A percentile compares a stretch with the other conserved stretches of the same genome.
These are phyloP conservation scores for Zymoseptoria brevis DNA, from an alignment of 2,329 filamentous ascomycete genomes.

Conservation along the genomic window DNA sequence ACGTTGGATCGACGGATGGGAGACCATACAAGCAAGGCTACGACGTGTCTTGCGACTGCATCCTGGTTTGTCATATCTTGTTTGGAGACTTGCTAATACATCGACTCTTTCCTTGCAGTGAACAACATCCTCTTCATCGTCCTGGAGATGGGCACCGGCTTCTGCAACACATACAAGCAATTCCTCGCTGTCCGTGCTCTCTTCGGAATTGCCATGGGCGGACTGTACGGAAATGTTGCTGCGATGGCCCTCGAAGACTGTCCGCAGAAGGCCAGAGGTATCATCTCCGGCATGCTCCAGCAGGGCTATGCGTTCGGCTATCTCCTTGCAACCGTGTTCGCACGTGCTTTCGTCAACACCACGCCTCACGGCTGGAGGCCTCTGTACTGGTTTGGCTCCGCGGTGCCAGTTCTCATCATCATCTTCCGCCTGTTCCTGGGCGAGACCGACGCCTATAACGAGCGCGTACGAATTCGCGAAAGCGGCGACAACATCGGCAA, in stretches of 20 bases:
- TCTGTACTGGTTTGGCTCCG: slow-evolving; percentile 81
- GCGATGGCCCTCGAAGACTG: slow-evolving; percentile 57
- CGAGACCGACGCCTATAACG: slow-evolving; percentile 66
- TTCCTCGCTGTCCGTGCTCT: slow-evolving; percentile 53
- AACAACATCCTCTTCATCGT: slow-evolving; percentile 56
- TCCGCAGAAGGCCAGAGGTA: slow-evolving; percentile 49
- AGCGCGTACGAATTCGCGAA: slow-evolving; percentile 57
- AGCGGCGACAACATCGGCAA: slow-evolving; percentile 53
- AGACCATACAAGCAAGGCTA: too few relatives aligned
- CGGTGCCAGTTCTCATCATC: slow-evolving; percentile 74
- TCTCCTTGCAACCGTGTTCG: slow-evolving; percentile 42
- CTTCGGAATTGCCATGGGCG: slow-evolving; percentile 59
- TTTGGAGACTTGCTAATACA: slow-evolving; percentile 11
- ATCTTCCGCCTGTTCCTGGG: slow-evolving; percentile 67
- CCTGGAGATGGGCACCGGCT: slow-evolving; percentile 53
- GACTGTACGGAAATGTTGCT: slow-evolving; percentile 54
- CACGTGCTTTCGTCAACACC: slow-evolving; percentile 60
- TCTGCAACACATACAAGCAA: slow-evolving; percentile 49
- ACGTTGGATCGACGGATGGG: not conserved
- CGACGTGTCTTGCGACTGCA: too few relatives aligned
- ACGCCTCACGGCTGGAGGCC: slow-evolving; percentile 75
- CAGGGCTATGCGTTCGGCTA: slow-evolving; percentile 59
- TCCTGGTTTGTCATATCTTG: too few relatives aligned
- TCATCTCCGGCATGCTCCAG: slow-evolving; percentile 55
- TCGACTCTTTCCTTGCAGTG: slow-evolving; percentile 43